Evolutionary conservation across 768 basidiomycete species (phyloP).

Genomic region (Tricholoma bakamatsutake): DNA sequence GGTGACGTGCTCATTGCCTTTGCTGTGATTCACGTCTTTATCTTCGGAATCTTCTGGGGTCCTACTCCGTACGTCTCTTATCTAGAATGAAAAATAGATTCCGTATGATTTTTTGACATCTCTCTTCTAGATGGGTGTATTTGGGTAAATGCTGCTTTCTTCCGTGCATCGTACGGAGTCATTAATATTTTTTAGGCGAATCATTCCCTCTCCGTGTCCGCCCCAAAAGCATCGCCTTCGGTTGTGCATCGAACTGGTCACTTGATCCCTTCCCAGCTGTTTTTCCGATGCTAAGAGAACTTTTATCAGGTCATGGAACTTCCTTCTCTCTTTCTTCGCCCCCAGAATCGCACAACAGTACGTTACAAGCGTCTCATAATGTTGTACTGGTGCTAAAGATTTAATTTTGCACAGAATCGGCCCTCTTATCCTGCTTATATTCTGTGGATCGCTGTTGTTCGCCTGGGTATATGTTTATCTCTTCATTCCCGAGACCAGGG

Average conservation of each 20-base stretch:
- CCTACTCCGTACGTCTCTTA: constrained; percentile 46
- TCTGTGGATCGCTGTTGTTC: constrained; percentile 67
- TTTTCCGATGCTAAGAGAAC: constrained; percentile 17
- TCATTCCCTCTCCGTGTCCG: constrained; percentile 81
- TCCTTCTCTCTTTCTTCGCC: constrained; percentile 67
- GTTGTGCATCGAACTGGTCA: constrained; percentile 45
- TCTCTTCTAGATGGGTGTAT: constrained; percentile 50
- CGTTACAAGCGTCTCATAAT: constrained; percentile 10
- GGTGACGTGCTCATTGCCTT: constrained; percentile 69
- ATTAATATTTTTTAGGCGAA: constrained; percentile 35
- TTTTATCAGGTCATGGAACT: constrained; percentile 69
- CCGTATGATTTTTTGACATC: neutral
- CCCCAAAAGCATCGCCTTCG: constrained; percentile 71
- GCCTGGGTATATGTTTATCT: constrained; percentile 71
- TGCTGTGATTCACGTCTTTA: constrained; percentile 70
- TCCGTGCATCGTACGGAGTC: neutral
- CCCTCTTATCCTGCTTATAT: constrained; percentile 69
- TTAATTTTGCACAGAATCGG: constrained; percentile 42
- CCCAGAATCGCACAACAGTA: constrained; percentile 57
- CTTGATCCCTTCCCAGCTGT: neutral
- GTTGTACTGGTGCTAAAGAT: neutral
- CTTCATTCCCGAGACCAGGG: constrained; percentile 78
- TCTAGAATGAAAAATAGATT: neutral
- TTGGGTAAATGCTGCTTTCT: constrained; percentile 29
- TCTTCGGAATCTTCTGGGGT: constrained; percentile 72